Base-by-base conservation (phyloP, 2,329 filamentous ascomycete genomes). In the Trichoderma polysporum region DNA sequence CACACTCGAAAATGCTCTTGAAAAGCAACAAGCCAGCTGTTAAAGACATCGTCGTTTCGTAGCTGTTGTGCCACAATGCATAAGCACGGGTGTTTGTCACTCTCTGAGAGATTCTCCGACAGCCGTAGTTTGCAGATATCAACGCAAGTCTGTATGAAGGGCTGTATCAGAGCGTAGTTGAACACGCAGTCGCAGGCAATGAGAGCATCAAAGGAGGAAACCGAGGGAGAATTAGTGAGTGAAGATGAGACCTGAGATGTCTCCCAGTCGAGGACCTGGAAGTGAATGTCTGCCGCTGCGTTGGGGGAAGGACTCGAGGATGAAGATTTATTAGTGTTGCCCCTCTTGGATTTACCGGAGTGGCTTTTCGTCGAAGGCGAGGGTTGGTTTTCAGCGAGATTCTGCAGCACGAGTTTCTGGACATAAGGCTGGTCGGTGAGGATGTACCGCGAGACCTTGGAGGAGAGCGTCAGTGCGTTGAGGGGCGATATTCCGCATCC, bases 111-210 rank as follows among this genome's bases (percentile, higher is more conserved):
- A 15, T 19, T 15, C 7, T 59, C 66, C 19, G 3, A n/a, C 15
- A 29, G 63, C 37, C 89, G 82, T 17, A 94, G 77, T 10, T 80
- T 80, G 77, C 93, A 97, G 27, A 89, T 84, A 69, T 96, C 91
- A 6, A 83, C 87, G 76, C 92, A 97, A 0, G 92, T 91, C 72
- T 90, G 86, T n/a, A 95, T 91, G 57, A 98, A 86, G 0, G 94
- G 93, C 50, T 86, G 81, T 27, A 98, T 87, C 3, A 98, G 85
- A 2, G 91, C 87, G 71, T 97, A 92, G 78, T 98, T 99, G 82
- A 96, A 99, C 71, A 99, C 90, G 78, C 94, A 97, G 78, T 99
- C 95, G 75, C 93, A 97, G 4, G 93, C 93, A 39, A 98, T 76
- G 12, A 98, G 82, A 15, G 88, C 79, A 73, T 96, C 91, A 71